These are phyloP conservation scores for Tagetes patula DNA, from an alignment of 129 eudicot species.

Conservation along the genomic window DNA sequence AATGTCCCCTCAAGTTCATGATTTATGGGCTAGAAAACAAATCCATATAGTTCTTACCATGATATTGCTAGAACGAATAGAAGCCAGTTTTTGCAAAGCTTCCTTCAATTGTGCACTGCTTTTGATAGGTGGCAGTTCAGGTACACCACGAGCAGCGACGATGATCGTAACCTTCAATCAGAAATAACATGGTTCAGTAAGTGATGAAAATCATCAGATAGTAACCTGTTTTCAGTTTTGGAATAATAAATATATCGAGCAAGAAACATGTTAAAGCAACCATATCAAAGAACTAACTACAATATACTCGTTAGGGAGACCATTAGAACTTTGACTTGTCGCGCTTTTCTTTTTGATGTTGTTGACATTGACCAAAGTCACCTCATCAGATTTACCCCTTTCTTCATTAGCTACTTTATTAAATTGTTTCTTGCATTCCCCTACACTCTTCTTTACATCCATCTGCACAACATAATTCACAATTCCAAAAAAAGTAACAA, in stretches of 20 bases:
- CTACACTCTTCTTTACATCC: background rate
- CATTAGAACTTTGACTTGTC: slow-evolving; percentile 5
- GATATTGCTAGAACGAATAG: slow-evolving; percentile 56
- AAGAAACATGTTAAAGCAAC: background rate
- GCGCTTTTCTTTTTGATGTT: slow-evolving; percentile 18
- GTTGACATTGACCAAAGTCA: slow-evolving; percentile 27
- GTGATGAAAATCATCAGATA: background rate
- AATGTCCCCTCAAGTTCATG: background rate
- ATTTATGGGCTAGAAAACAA: background rate
- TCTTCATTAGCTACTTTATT: slow-evolving; percentile 18
- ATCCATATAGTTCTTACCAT: slow-evolving; percentile 36
- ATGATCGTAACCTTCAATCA: slow-evolving; percentile 73
- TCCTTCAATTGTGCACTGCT: slow-evolving; percentile 58
- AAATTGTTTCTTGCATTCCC: slow-evolving; percentile 10
- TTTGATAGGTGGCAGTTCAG: slow-evolving; percentile 56
- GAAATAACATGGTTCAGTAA: background rate
- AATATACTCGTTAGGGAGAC: slow-evolving; percentile 4
- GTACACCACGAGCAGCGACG: slow-evolving; percentile 71
- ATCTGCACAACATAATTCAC: slow-evolving; percentile 1
- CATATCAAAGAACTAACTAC: slow-evolving; percentile 15
- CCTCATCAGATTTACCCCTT: slow-evolving; percentile 22
- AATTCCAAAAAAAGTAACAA: background rate
- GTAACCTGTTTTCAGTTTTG: background rate
- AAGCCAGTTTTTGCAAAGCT: slow-evolving; percentile 63
- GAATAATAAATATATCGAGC: background rate